Conservation (phyloP, 768 basidiomycete species). For the Pulveroboletus ravenelii region DNA sequence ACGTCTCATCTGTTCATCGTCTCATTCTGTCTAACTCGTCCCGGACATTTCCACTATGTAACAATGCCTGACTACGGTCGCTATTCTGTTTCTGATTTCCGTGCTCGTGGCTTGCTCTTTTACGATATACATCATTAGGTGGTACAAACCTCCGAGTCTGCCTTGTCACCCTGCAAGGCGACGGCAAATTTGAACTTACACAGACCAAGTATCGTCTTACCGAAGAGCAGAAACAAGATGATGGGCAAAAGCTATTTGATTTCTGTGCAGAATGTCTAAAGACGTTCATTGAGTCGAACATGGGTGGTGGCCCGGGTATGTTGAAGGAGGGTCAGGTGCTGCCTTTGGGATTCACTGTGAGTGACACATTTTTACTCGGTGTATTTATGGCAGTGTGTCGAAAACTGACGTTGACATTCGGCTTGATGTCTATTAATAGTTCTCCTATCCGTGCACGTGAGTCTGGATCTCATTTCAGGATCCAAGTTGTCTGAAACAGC, state of each 20-base stretch:
- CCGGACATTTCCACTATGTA: not conserved
- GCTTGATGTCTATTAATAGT: slow-evolving; percentile 40
- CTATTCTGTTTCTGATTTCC: not conserved
- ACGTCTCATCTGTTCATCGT: slow-evolving; percentile 24
- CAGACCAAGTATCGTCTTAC: slow-evolving; percentile 96
- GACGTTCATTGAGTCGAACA: slow-evolving; percentile 77
- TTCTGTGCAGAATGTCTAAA: slow-evolving; percentile 95
- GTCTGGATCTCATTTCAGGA: slow-evolving; percentile 27
- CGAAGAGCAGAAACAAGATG: slow-evolving; percentile 97
- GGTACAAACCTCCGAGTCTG: slow-evolving; percentile 99
- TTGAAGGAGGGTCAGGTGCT: slow-evolving; percentile 53
- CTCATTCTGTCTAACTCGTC: not conserved
- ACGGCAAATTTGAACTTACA: slow-evolving; percentile 95
- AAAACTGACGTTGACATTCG: slow-evolving; percentile 4
- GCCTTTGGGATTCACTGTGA: slow-evolving; percentile 89
- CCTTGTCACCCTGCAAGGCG: slow-evolving; percentile 86
- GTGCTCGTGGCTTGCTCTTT: not conserved
- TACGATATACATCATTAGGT: slow-evolving; percentile 38
- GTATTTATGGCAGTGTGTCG: not conserved
- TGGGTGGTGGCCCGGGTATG: slow-evolving; percentile 45
- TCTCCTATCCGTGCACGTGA: slow-evolving; percentile 93
- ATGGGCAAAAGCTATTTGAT: slow-evolving; percentile 94
- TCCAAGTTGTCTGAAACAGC: not conserved
- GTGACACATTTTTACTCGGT: slow-evolving; percentile 28
- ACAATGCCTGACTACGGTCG: not conserved